Conservation (phyloP, 805 yeast genomes). For the Lipomyces kockii region DNA sequence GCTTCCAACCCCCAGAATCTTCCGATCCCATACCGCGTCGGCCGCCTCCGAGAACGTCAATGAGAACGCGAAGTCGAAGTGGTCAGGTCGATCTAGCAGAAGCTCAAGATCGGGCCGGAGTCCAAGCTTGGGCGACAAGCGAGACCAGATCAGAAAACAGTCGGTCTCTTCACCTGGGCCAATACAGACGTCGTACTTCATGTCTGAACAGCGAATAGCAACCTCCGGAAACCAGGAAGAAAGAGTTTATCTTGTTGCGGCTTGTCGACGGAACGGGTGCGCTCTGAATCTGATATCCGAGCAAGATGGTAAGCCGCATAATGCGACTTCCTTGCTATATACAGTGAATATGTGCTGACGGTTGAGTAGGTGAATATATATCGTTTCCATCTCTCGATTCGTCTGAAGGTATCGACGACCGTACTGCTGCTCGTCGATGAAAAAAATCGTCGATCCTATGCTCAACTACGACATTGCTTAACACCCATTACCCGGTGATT, state of each 20-base stretch:
- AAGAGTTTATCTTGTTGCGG: constrained; percentile 21
- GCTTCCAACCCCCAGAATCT: constrained; percentile 16
- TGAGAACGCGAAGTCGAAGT: background rate
- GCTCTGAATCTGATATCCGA: constrained; percentile 25
- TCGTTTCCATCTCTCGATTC: constrained; percentile 28
- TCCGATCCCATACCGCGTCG: constrained; percentile 11
- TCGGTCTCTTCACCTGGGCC: background rate
- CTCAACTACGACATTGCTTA: background rate
- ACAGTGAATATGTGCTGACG: background rate
- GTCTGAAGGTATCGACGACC: constrained; percentile 9
- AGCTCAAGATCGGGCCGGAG: background rate
- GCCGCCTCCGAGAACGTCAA: constrained; percentile 4
- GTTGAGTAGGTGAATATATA: constrained; percentile 19
- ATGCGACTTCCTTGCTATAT: background rate
- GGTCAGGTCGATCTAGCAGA: background rate
- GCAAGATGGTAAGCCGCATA: constrained; percentile 14
- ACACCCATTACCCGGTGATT: background rate
- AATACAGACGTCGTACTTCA: background rate
- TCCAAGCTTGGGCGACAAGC: constrained; percentile 1
- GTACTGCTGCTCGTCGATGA: background rate
- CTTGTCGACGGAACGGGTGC: constrained; percentile 19
- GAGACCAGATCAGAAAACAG: constrained; percentile 7
- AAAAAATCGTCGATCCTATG: background rate
- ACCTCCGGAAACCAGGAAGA: background rate
- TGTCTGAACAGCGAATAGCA: background rate